Base-by-base conservation (phyloP, 176 grass and related monocot genomes). In the Oryza officinalis region DNA sequence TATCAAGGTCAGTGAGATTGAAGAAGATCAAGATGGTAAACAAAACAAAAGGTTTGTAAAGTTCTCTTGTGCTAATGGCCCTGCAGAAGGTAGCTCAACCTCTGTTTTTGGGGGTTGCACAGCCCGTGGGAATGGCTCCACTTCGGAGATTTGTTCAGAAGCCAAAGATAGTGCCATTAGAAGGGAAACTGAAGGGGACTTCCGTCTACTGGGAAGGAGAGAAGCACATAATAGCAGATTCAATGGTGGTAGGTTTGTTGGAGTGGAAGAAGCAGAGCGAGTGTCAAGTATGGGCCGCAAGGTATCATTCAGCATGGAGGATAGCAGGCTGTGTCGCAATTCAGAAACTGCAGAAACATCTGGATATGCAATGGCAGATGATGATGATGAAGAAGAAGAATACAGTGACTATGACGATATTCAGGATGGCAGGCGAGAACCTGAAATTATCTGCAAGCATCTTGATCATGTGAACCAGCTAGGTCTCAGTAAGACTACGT, bases 391-490 rank as follows among this genome's bases (percentile, higher is more conserved):
- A 1, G 88, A 96, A 15, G 92, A 94, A 31, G 84, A 71, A 54
- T 73, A 89, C 63, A 91, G 85, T 17, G 92, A 98, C 71, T 88
- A 92, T 41, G 93, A 93, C 78, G 93, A 96, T 74, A 50, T 69
- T 73, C 92, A 83, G 59, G 93, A 93, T 30, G 87, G 91, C 67
- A 90, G 96, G 84, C 80, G 84, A 84, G 96, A 96, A 35, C 89
- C 93, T 72, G 93, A 99, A 87, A 92, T 99, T 65, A 69, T 94
- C 30, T 99, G 96, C 74, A 89, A 59, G 35, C 96, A 99, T 86
- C 87, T 99, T 81, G 89, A 99, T 86, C 96, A 99, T 94, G 96
- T 92, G 60, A 99, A 96, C 66, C 86, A 81, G 87, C 90, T 99
- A 80, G 96, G 96, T 80, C 91, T 99, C 18, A 99, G 94, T 80